Evolutionary conservation across 805 yeast genomes (phyloP), one percentile per base, ranked within the genome.

Genomic region (Saccharomyces mikatae): DNA sequence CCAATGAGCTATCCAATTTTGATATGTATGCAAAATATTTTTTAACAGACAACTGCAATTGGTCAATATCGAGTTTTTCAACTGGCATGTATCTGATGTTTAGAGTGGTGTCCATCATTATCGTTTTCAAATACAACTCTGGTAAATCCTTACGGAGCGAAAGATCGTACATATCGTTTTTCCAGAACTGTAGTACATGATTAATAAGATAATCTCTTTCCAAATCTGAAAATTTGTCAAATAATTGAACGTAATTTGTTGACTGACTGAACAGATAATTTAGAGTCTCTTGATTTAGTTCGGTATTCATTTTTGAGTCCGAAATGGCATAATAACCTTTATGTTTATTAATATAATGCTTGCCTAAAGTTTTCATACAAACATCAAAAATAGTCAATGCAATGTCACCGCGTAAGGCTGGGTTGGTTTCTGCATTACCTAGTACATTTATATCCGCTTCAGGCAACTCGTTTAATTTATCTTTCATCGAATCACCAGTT

Each of bases 381-480:
- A 83, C 71, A 74, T 92, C 82, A 74, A 83, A 82, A 59, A 92
- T 78, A 0, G 87, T 79, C 54, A 85, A 68, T 0, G 87, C 87
- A 53, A 87, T 76, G 63, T 86, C 89, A 54, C 94, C 92, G 56
- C 80, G 78, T 55, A 87, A 68, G 0, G 89, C 92, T 6, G 92
- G 91, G 62, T 86, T 87, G 27, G 89, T 81, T 50, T 88, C 95
- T n/a, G 86, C 84, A 58, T 83, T 83, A 27, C 97, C 97, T 60
- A 91, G 75, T 77, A 89, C 83, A 62, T 83, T 84, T 75, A 89
- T 77, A 65, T 90, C 94, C 31, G 90, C 87, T 59, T 90, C 97
- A 0, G 97, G 97, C 58, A 91, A 76, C 52, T 80, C 79, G 54
- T 84, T 82, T 64, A 91, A 75, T 62, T 82, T 81, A 54, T 80